Evolutionary conservation across 108 stramenopile species (phyloP), one percentile per base, ranked within the genome.

Genomic region (Nitzschia palea): DNA sequence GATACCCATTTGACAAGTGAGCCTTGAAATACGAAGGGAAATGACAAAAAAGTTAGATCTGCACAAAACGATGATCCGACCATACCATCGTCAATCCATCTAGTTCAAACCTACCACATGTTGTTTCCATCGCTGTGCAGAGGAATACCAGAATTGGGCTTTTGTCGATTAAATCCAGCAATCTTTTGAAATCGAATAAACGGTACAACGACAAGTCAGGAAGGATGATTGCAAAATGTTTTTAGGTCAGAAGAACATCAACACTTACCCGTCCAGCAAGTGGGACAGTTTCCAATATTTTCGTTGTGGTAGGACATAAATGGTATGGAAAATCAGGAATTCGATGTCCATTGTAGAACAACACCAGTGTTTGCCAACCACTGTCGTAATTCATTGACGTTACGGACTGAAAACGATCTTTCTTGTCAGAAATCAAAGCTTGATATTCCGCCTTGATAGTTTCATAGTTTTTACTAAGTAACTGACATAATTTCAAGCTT

Each of bases 241-340:
- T 42, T 42, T 23, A 51, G 6, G 48, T 6, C 9, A 51, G 15
- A n/a, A 51, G 5, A 40, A n/a, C 18, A 15, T 51, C 17, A 6
- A n/a, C 25, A 26, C 23, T 26, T 8, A 55, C 26, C 47, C 93
- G 75, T 10, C 93, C 93, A 5, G 93, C 93, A 35, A 94, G 48
- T 4, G 93, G 93, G 5, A 94, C 70, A 17, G 80, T 82, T 64
- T 90, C 87, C 55, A 94, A 44, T n/a, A 94, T 77, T 42, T 78
- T 59, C 15, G 89, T 88, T 0, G 93, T 94, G 6, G 80, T 83
- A 27, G 93, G 93, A 52, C 86, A 87, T n/a, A 94, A 54, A 60
- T 94, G 82, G 62, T 90, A 94, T 1, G 93, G 93, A 71, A 94
- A 94, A 32, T 82, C 80, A n/a, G 84, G 83, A 52, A 90, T 87